phyloP scores from a whole-genome alignment of 768 basidiomycete species.

The Pleurotus ostreatus region DNA sequence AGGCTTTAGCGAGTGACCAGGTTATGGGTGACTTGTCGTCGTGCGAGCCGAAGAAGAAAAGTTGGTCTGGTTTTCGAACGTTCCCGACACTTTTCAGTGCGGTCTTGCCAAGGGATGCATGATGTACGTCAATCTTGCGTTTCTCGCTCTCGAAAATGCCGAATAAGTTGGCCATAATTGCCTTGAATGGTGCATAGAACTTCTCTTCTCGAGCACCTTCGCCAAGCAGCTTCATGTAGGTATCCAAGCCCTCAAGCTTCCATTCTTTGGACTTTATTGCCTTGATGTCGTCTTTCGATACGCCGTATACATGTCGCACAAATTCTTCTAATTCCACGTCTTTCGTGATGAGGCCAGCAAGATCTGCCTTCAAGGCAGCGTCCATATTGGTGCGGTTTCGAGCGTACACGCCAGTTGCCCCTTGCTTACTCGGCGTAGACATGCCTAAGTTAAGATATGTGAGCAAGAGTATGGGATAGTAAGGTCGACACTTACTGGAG shows the following conservation, averaged over 20 bases:
- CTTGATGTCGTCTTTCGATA: neutral
- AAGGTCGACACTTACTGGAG: too few species aligned
- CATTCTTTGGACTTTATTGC: neutral
- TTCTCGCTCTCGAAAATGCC: too few species aligned
- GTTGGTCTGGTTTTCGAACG: neutral
- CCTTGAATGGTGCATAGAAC: neutral
- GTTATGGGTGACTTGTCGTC: neutral
- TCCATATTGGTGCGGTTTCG: neutral
- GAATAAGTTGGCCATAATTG: neutral
- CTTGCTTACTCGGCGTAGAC: neutral
- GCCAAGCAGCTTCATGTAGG: neutral
- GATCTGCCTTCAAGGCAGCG: neutral
- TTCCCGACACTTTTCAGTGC: neutral
- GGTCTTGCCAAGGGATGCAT: neutral
- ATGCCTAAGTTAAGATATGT: too few species aligned
- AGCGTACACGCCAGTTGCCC: neutral
- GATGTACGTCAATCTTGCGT: too few species aligned
- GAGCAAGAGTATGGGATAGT: too few species aligned
- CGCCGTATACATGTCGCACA: neutral
- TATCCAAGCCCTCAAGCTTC: neutral
- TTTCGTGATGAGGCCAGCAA: neutral
- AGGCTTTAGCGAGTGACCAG: too few species aligned
- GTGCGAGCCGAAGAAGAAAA: neutral
- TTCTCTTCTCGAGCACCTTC: neutral
- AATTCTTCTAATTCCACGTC: neutral